These are phyloP conservation scores for Pseudocercospora pini-densiflorae DNA, from an alignment of 2,329 filamentous ascomycete genomes.

Conservation along the genomic window DNA sequence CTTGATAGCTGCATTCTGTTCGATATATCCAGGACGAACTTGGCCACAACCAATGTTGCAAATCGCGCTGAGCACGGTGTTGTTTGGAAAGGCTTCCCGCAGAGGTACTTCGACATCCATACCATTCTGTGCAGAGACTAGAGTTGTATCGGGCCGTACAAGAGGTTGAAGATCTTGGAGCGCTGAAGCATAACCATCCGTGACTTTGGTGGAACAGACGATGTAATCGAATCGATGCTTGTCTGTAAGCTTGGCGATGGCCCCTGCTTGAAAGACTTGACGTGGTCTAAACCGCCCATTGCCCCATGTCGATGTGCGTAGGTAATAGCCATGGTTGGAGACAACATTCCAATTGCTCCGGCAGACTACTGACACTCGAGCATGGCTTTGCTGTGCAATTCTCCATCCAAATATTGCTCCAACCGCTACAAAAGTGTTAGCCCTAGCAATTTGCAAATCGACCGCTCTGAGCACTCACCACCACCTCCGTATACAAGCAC, in stretches of 20 bases:
- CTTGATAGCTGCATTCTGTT: constrained; percentile 27
- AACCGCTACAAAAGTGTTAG: constrained; percentile 23
- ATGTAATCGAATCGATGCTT: constrained; percentile 30
- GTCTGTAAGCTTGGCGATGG: constrained; percentile 4
- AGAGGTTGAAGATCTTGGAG: constrained; percentile 22
- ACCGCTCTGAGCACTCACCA: constrained; percentile 15
- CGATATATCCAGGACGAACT: constrained; percentile 25
- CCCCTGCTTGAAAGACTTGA: constrained; percentile 23
- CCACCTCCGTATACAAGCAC: constrained; percentile 27
- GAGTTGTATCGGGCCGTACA: constrained; percentile 23
- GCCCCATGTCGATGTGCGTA: constrained; percentile 32
- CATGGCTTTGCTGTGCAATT: constrained; percentile 28
- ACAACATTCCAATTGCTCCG: constrained; percentile 31
- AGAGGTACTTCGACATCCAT: constrained; percentile 32
- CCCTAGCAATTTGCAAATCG: not conserved
- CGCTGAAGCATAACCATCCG: constrained; percentile 17
- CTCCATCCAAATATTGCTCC: constrained; percentile 34
- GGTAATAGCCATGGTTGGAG: constrained; percentile 20
- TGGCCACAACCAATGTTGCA: constrained; percentile 33
- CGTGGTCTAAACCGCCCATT: constrained; percentile 28
- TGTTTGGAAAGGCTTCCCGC: constrained; percentile 24
- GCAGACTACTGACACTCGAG: constrained; percentile 32
- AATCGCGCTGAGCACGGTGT: constrained; percentile 30
- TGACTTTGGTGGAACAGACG: constrained; percentile 33
- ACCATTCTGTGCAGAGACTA: constrained; percentile 33